Percentiles rank a stretch among this genome's conserved stretches.
Conservation (phyloP, 2,329 filamentous ascomycete species). For the Fusarium sp. region DNA sequence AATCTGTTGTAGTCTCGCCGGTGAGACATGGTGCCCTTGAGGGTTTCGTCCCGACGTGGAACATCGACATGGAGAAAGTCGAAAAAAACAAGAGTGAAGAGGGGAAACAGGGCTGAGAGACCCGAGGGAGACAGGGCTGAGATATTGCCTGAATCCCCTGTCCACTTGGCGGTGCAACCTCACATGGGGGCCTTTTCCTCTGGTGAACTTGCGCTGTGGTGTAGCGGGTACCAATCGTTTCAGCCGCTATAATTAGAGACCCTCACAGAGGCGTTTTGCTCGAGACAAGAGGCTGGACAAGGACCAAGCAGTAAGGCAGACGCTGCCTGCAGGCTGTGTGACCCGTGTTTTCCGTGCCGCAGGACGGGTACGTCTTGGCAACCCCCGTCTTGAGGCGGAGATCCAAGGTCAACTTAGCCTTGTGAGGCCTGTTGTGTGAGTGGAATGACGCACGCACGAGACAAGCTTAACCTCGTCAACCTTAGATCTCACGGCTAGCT, state of each 20-base stretch:
- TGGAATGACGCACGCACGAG: background rate
- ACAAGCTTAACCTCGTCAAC: background rate
- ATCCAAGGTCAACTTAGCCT: background rate
- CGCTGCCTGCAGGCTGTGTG: background rate
- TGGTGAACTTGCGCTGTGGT: background rate
- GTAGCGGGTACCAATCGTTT: background rate
- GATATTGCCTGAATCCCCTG: slow-evolving; percentile 1
- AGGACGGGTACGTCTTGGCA: background rate
- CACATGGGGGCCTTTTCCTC: background rate
- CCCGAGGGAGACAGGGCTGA: background rate
- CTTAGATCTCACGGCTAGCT: background rate
- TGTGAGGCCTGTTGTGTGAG: background rate
- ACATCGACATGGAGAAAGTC: background rate
- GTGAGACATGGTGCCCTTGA: background rate
- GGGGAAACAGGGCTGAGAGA: background rate
- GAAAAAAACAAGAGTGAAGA: background rate
- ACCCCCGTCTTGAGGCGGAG: background rate
- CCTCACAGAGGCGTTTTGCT: background rate
- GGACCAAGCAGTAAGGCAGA: background rate
- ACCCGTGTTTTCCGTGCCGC: background rate
- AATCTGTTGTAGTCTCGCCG: background rate
- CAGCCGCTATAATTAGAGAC: background rate
- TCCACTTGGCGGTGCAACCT: background rate
- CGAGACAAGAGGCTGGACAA: background rate
- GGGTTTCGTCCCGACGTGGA: background rate